Base-by-base conservation (phyloP, 495 filamentous ascomycete species). In the Penicillium soppii region DNA sequence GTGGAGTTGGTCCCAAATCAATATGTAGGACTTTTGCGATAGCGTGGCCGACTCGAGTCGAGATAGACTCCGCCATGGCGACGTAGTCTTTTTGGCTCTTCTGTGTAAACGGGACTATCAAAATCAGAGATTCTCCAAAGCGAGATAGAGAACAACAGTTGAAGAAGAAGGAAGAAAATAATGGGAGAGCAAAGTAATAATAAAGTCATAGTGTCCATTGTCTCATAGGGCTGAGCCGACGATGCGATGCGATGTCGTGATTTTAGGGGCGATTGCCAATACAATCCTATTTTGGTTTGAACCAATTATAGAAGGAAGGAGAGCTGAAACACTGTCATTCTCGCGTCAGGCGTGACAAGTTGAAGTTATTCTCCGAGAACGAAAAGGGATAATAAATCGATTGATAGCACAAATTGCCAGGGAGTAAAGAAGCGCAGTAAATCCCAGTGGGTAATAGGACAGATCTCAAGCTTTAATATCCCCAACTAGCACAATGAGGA, bases 41-140 rank as follows among this genome's bases (percentile, higher is more conserved):
- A 49, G 35, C 46, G 46, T 41, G 46, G 36, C 36, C 46, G 46
- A 49, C 46, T 23, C 46, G 36, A 17, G 36, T 49, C 35, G 16
- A 49, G 46, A 40, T 49, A 49, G 12, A 17, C 26, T 49, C 46
- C 36, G 25, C 35, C 46, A 40, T 49, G 26, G 46, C 36, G 22
- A 13, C 23, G 26, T n/a, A 27, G 27, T 8, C 30, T 27, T 7
- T 40, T 32, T 8, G 36, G 46, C 12, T 49, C 33, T n/a, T 47
- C 16, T 3, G 29, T 12, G 23, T 38, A 29, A 3, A 40, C 5
- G 15, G 35, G 33, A 4, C 16, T 15, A 7, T 40, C 25, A 7
- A 17, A 5, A 13, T 8, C 8, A n/a, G 46, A 35, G 20, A 15
- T 13, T 30, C 33, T 29, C 46, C 46, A 48, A 23, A 48, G 6